Percentiles rank a stretch among this genome's conserved stretches.
Evolutionary conservation across 768 basidiomycete genomes (phyloP).

Genomic region (Rhodotorula diobovata): DNA sequence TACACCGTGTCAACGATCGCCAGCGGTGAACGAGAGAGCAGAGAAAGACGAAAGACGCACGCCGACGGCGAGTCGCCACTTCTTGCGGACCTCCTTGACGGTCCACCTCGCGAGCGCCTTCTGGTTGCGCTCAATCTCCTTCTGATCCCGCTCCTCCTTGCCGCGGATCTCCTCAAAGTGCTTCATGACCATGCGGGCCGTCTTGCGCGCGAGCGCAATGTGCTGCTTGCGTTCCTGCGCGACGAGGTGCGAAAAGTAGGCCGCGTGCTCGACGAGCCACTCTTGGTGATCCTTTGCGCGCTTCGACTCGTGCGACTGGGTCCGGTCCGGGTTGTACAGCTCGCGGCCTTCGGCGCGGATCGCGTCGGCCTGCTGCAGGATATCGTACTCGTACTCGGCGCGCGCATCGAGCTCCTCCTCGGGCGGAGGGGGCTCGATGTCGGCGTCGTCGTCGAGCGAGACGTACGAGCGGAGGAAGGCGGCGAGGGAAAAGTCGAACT

Average conservation of each 20-base stretch:
- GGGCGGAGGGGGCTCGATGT: constrained; percentile 41
- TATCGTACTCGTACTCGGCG: constrained; percentile 52
- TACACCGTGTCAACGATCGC: background rate
- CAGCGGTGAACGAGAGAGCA: background rate
- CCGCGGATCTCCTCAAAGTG: constrained; percentile 71
- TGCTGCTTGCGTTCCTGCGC: constrained; percentile 49
- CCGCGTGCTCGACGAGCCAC: constrained; percentile 47
- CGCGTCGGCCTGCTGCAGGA: constrained; percentile 52
- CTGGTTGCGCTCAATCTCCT: constrained; percentile 64
- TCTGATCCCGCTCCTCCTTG: constrained; percentile 59
- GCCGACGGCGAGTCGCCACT: constrained; percentile 85
- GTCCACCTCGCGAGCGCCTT: constrained; percentile 67
- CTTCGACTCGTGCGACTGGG: constrained; percentile 27
- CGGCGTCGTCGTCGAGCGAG: constrained; percentile 54
- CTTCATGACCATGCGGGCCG: constrained; percentile 62
- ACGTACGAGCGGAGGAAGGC: constrained; percentile 63
- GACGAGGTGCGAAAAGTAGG: constrained; percentile 46
- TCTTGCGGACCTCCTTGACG: constrained; percentile 62
- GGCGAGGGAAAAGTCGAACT: constrained; percentile 57
- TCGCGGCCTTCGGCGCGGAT: constrained; percentile 56
- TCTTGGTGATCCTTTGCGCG: constrained; percentile 46
- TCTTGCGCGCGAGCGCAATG: constrained; percentile 50
- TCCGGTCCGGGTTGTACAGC: constrained; percentile 49
- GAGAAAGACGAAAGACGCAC: constrained; percentile 52
- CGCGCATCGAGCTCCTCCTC: constrained; percentile 46